These are phyloP conservation scores for Coemansia sp. DNA, from an alignment of 192 early-diverging fungal species.

Conservation along the genomic window DNA sequence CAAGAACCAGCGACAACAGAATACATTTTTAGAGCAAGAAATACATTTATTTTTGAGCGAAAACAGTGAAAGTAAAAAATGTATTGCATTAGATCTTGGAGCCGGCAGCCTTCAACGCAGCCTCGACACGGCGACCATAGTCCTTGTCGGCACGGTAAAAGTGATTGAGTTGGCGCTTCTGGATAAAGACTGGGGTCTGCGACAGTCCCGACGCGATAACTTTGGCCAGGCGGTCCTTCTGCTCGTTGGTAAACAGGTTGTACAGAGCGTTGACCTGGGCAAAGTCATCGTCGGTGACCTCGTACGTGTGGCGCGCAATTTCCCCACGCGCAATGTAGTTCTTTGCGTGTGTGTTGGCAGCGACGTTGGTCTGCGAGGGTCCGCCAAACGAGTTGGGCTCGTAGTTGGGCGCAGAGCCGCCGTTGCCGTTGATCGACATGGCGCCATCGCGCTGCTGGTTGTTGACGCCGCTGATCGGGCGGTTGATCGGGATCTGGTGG, in stretches of 20 bases:
- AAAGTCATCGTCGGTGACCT: slow-evolving; percentile 63
- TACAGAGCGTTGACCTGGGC: slow-evolving; percentile 67
- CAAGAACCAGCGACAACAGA: background rate
- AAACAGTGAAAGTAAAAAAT: background rate
- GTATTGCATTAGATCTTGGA: slow-evolving; percentile 44
- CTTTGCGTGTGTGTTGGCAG: slow-evolving; percentile 54
- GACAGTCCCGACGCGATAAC: slow-evolving; percentile 67
- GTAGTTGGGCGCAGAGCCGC: slow-evolving; percentile 65
- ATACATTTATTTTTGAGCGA: background rate
- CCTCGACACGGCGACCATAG: slow-evolving; percentile 69
- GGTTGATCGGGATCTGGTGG: slow-evolving; percentile 80
- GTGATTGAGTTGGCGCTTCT: slow-evolving; percentile 66
- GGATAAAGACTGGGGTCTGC: slow-evolving; percentile 65
- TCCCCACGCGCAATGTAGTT: slow-evolving; percentile 53
- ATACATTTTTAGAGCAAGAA: background rate
- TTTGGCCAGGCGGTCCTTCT: slow-evolving; percentile 61
- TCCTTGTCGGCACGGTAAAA: slow-evolving; percentile 75
- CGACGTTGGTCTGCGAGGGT: slow-evolving; percentile 60
- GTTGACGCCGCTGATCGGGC: slow-evolving; percentile 59
- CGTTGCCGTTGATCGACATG: slow-evolving; percentile 64
- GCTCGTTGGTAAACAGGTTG: slow-evolving; percentile 62
- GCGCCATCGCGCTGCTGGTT: slow-evolving; percentile 79
- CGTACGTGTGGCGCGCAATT: slow-evolving; percentile 63
- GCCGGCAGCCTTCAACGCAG: slow-evolving; percentile 57
- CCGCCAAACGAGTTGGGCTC: slow-evolving; percentile 69